phyloP scores from a whole-genome alignment of 805 yeast genomes.

The Candida sanyiensis region DNA sequence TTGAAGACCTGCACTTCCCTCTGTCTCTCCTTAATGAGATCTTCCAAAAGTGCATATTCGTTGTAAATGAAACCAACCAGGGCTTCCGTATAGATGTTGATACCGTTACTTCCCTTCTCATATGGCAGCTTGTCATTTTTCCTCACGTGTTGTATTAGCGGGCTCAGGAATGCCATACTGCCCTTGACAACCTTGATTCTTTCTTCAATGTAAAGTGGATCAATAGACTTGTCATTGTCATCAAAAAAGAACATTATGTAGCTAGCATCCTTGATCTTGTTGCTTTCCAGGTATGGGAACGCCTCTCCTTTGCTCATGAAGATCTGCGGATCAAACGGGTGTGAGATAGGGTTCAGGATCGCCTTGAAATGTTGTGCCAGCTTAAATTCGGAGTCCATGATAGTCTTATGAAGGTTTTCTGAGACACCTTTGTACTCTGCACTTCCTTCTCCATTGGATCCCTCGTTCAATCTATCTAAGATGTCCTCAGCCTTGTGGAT shows the following conservation, averaged over 20 bases:
- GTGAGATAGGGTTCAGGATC: slow-evolving; percentile 35
- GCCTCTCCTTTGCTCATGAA: slow-evolving; percentile 35
- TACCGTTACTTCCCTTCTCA: slow-evolving; percentile 57
- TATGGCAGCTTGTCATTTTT: slow-evolving; percentile 42
- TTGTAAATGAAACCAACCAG: slow-evolving; percentile 43
- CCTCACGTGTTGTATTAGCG: slow-evolving; percentile 37
- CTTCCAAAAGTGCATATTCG: slow-evolving; percentile 43
- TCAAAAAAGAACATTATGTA: slow-evolving; percentile 44
- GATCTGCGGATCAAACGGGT: slow-evolving; percentile 41
- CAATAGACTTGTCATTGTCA: slow-evolving; percentile 26
- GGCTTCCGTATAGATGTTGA: slow-evolving; percentile 48
- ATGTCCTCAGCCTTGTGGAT: slow-evolving; percentile 42
- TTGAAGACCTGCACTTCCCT: slow-evolving; percentile 27
- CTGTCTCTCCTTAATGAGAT: slow-evolving; percentile 33
- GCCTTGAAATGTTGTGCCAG: slow-evolving; percentile 44
- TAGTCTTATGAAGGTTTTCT: slow-evolving; percentile 50
- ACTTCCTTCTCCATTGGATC: slow-evolving; percentile 30
- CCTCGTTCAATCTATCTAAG: slow-evolving; percentile 29
- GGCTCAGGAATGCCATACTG: slow-evolving; percentile 40
- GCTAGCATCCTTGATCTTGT: slow-evolving; percentile 32
- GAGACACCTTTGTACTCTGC: slow-evolving; percentile 63
- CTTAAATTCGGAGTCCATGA: slow-evolving; percentile 51
- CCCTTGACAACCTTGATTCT: slow-evolving; percentile 38
- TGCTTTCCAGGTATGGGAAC: slow-evolving; percentile 35
- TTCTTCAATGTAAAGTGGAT: slow-evolving; percentile 35